A percentile compares a stretch with the other conserved stretches of the same genome.
phyloP scores from a whole-genome alignment of 805 yeast species.

The Candida parachauliodes region DNA sequence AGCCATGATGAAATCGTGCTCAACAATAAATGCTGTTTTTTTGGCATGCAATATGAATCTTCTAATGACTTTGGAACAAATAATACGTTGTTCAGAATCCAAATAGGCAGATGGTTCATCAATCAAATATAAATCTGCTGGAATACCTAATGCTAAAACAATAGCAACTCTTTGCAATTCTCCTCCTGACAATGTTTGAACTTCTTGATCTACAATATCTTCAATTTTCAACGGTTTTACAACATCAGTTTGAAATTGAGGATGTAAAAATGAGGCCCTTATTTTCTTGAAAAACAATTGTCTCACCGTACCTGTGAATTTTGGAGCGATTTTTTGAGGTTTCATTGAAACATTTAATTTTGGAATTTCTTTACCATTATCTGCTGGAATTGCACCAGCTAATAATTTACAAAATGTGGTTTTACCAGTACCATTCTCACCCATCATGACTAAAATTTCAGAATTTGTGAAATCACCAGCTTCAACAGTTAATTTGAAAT shows the following conservation, averaged over 20 bases:
- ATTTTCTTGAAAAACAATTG: slow-evolving; percentile 96
- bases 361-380: slow-evolving; percentile 74
- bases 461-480: slow-evolving; percentile 92
- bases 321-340: slow-evolving; percentile 99
- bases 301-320: slow-evolving; percentile 97
- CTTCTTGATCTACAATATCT: slow-evolving; percentile 95
- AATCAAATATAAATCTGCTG: slow-evolving; percentile 93
- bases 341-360: slow-evolving; percentile 93
- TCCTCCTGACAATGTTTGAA: slow-evolving; percentile 97
- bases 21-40: slow-evolving; percentile 98
- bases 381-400: slow-evolving; percentile 92
- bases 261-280: slow-evolving; percentile 87
- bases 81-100: slow-evolving; percentile 99
- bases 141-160: slow-evolving; percentile 87
- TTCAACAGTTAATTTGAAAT: slow-evolving; percentile 79
- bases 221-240: slow-evolving; percentile 93
- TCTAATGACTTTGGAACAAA: slow-evolving; percentile 97
- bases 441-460: slow-evolving; percentile 98
- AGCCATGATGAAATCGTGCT: slow-evolving; percentile 99
- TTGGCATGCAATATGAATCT: slow-evolving; percentile 93
- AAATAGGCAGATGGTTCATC: slow-evolving; percentile 99
- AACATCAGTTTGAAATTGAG: slow-evolving; percentile 98
- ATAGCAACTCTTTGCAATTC: slow-evolving; percentile 99
- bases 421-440: slow-evolving; percentile 99
- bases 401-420: slow-evolving; percentile 93